phyloP scores from a whole-genome alignment of 1,139 yeast species.

The Yamadazyma sp. region DNA sequence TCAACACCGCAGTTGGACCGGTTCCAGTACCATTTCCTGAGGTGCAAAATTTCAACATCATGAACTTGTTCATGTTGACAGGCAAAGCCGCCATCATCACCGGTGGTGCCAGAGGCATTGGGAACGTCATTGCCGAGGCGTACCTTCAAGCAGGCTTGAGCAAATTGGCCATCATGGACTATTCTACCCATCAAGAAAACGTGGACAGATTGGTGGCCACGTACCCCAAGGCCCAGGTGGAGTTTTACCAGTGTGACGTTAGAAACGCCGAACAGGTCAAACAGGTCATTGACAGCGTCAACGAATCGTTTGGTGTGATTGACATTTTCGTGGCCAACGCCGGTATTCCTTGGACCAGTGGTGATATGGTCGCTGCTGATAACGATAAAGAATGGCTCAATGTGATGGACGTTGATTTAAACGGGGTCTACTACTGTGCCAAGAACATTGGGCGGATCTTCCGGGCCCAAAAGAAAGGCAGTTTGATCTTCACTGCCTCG shows the following conservation, averaged over 20 bases:
- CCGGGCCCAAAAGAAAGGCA: conserved; percentile 43
- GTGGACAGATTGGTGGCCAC: conserved; percentile 27
- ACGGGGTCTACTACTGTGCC: conserved; percentile 48
- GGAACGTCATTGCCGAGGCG: conserved; percentile 44
- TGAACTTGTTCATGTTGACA: conserved; percentile 37
- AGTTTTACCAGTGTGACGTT: conserved; percentile 41
- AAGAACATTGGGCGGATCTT: conserved; percentile 42
- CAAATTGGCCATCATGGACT: conserved; percentile 46
- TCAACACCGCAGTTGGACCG: conserved; percentile 38
- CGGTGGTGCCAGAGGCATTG: conserved; percentile 49
- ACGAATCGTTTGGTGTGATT: conserved; percentile 37
- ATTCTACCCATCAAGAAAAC: conserved; percentile 32
- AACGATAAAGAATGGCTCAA: conserved; percentile 47
- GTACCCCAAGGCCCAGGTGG: conserved; percentile 33
- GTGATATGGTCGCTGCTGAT: conserved; percentile 36
- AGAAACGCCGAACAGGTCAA: conserved; percentile 39
- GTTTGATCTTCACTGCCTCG: conserved; percentile 61
- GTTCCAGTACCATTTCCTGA: conserved; percentile 42
- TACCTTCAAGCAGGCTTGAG: conserved; percentile 46
- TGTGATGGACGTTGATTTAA: conserved; percentile 43
- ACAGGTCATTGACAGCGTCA: conserved; percentile 30
- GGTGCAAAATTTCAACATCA: conserved; percentile 27
- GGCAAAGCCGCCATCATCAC: conserved; percentile 42
- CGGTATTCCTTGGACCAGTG: conserved; percentile 48
- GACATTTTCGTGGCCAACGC: conserved; percentile 58